phyloP scores from a whole-genome alignment of 345 rosid genomes.

The Rhodamnia argentea region DNA sequence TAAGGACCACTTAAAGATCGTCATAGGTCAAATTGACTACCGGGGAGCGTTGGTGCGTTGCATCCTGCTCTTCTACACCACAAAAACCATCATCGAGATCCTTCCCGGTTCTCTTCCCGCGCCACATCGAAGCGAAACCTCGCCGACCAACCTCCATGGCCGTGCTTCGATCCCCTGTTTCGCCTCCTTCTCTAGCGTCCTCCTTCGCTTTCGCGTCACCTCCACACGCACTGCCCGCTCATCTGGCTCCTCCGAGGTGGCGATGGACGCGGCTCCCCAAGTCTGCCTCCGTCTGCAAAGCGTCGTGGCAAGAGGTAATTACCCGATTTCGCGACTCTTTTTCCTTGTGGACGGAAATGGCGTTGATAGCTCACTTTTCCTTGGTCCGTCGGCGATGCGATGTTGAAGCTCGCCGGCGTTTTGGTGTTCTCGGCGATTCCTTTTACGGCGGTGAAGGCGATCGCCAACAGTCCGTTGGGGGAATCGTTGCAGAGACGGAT shows the following conservation, averaged over 20 bases:
- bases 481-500: constrained; percentile 55
- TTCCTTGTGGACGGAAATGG: background rate
- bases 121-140: background rate
- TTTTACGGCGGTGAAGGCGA: constrained; percentile 83
- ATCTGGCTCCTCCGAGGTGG: background rate
- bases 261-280: background rate
- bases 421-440: constrained; percentile 88
- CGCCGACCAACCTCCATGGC: background rate
- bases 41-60: background rate
- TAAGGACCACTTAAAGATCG: background rate
- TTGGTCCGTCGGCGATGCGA: background rate
- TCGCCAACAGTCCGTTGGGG: constrained; percentile 81
- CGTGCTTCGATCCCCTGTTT: background rate
- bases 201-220: constrained; percentile 10
- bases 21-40: background rate
- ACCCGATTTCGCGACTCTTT: background rate
- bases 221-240: background rate
- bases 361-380: background rate
- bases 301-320: constrained; percentile 83
- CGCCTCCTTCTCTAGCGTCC: constrained; percentile 11
- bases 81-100: background rate
- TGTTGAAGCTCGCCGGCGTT: constrained; percentile 74
- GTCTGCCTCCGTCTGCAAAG: constrained; percentile 37
- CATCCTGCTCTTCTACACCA: background rate
- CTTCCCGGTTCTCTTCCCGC: background rate